A percentile compares a stretch with the other conserved stretches of the same genome.
These are phyloP conservation scores for Colletotrichum brevisporum DNA, from an alignment of 2,329 filamentous ascomycete genomes.

Conservation along the genomic window DNA sequence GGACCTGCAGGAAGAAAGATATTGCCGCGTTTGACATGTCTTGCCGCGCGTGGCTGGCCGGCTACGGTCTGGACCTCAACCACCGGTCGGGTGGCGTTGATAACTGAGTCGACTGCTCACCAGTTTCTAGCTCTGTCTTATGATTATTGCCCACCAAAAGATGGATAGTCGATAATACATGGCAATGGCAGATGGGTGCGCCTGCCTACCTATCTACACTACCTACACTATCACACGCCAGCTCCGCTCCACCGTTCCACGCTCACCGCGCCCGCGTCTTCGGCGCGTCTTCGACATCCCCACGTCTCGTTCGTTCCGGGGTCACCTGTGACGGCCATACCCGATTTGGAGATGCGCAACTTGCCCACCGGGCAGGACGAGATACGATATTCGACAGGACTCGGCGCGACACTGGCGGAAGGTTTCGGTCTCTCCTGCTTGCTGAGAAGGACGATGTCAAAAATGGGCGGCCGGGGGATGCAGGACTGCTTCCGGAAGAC, in stretches of 20 bases:
- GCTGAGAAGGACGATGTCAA: neutral
- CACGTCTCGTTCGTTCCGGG: constrained; percentile 18
- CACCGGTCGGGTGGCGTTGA: neutral
- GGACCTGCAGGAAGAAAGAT: constrained; percentile 20
- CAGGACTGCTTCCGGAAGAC: neutral
- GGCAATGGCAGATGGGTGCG: no score
- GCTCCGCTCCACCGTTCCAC: neutral
- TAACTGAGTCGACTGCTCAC: neutral
- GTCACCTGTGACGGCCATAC: constrained; percentile 12
- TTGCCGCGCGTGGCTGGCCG: constrained; percentile 18
- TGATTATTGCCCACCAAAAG: no score
- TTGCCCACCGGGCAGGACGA: neutral
- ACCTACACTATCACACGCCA: no score
- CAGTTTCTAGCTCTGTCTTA: constrained; percentile 1
- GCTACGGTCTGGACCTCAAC: constrained; percentile 5
- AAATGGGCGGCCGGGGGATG: neutral
- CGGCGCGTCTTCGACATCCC: constrained; percentile 2
- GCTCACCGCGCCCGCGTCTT: constrained; percentile 1
- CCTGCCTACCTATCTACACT: no score
- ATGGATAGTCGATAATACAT: no score
- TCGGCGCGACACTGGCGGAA: neutral
- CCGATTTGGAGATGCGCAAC: constrained; percentile 20
- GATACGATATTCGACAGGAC: neutral
- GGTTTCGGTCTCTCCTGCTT: constrained; percentile 15
- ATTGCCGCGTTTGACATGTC: constrained; percentile 13